Evolutionary conservation across 2,329 filamentous ascomycete genomes (phyloP).

Genomic region (Calonectria pteridis): DNA sequence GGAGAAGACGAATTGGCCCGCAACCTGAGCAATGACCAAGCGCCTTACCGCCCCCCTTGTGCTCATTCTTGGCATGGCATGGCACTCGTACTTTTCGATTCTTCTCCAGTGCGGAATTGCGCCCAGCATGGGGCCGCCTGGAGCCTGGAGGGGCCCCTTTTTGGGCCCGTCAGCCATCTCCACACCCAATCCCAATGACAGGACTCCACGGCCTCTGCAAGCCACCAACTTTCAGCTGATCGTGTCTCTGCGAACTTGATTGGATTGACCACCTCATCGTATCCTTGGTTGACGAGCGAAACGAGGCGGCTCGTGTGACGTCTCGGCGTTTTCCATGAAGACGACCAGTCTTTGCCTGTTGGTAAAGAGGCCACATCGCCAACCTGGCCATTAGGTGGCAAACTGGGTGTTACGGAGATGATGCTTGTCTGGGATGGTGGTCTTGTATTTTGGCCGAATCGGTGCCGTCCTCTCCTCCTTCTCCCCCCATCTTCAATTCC

Average conservation of each 20-base stretch:
- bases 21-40: background rate
- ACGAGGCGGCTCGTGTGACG: constrained; percentile 26
- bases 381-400: constrained; percentile 2
- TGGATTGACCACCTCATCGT: constrained; percentile 8
- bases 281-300: constrained; percentile 18
- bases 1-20: background rate
- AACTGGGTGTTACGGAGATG: constrained; percentile 17
- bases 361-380: background rate
- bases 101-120: constrained; percentile 26
- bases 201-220: constrained; percentile 35
- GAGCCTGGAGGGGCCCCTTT: background rate
- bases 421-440: background rate
- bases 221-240: constrained; percentile 36
- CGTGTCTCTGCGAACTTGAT: constrained; percentile 27
- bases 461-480: background rate
- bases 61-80: background rate
- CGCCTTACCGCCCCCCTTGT: background rate
- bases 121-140: background rate
- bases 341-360: background rate
- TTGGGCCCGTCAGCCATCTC: background rate
- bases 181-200: constrained; percentile 33
- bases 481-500: constrained; percentile 7
- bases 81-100: background rate
- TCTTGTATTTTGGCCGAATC: background rate
- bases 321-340: constrained; percentile 21